phyloP scores from a whole-genome alignment of 768 basidiomycete genomes.

The Pisolithus tinctorius region DNA sequence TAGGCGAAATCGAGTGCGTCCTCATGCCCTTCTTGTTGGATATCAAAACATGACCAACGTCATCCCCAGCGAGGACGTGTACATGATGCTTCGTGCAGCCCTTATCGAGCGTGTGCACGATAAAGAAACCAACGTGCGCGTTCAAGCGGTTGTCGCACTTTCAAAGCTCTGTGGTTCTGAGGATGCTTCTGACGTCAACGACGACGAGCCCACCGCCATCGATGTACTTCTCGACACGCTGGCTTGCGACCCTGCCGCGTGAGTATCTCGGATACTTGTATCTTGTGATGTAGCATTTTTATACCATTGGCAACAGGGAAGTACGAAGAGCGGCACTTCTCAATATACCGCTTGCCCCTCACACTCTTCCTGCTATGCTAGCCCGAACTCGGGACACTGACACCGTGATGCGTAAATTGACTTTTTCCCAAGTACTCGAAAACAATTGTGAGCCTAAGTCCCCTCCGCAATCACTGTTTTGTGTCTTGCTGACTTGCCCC shows the following conservation, averaged over 20 bases:
- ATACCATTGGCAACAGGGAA: slow-evolving; percentile 46
- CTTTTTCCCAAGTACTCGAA: slow-evolving; percentile 58
- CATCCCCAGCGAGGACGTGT: slow-evolving; percentile 65
- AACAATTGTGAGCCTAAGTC: slow-evolving; percentile 27
- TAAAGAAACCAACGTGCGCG: slow-evolving; percentile 70
- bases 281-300: neutral
- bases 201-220: slow-evolving; percentile 37
- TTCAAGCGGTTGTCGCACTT: slow-evolving; percentile 75
- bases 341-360: slow-evolving; percentile 53
- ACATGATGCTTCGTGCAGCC: slow-evolving; percentile 48
- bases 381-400: slow-evolving; percentile 78
- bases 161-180: slow-evolving; percentile 72
- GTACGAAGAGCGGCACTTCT: slow-evolving; percentile 77
- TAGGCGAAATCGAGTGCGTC: slow-evolving; percentile 83
- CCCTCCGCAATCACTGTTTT: neutral
- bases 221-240: slow-evolving; percentile 65
- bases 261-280: slow-evolving; percentile 22
- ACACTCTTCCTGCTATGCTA: slow-evolving; percentile 61
- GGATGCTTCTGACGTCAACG: slow-evolving; percentile 49
- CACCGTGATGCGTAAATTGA: slow-evolving; percentile 59
- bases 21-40: neutral
- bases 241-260: slow-evolving; percentile 71
- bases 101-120: slow-evolving; percentile 72
- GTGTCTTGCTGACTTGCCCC: neutral
- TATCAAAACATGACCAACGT: neutral